A percentile compares a stretch with the other conserved stretches of the same genome.
These are phyloP conservation scores for Pseudocercospora crystallina DNA, from an alignment of 2,329 filamentous ascomycete species.

Conservation along the genomic window DNA sequence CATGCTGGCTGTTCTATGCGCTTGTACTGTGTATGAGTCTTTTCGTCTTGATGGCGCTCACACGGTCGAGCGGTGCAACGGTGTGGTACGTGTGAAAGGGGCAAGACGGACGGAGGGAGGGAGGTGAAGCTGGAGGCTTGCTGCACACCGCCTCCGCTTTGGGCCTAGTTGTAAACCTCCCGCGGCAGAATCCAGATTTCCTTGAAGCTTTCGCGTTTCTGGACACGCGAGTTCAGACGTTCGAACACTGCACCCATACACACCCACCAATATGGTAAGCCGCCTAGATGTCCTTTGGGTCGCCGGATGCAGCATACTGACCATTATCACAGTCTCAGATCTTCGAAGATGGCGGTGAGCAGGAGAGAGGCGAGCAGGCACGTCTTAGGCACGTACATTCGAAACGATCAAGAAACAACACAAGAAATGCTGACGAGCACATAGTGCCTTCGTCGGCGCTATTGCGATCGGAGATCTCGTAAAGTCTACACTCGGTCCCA, in stretches of 20 bases:
- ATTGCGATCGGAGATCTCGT: constrained; percentile 97
- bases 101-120: no score
- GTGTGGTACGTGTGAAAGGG: no score
- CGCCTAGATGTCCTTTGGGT: no score
- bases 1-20: no score
- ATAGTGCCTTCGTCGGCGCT: constrained; percentile 82
- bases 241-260: not conserved
- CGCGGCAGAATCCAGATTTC: not conserved
- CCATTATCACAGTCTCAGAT: constrained; percentile 19
- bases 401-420: not conserved
- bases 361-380: constrained; percentile 28
- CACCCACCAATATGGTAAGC: constrained; percentile 10
- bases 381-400: constrained; percentile 22
- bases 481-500: constrained; percentile 94
- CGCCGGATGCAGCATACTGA: not conserved
- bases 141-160: no score
- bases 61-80: no score
- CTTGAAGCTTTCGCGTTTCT: constrained; percentile 4
- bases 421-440: constrained; percentile 11
- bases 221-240: not conserved
- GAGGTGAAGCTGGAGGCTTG: no score
- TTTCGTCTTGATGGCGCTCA: no score
- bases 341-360: constrained; percentile 26
- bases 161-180: not conserved
- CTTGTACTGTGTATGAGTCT: no score